A percentile compares a stretch with the other conserved stretches of the same genome.
These are phyloP conservation scores for Fusarium sp. DNA, from an alignment of 2,329 filamentous ascomycete species.

Conservation along the genomic window DNA sequence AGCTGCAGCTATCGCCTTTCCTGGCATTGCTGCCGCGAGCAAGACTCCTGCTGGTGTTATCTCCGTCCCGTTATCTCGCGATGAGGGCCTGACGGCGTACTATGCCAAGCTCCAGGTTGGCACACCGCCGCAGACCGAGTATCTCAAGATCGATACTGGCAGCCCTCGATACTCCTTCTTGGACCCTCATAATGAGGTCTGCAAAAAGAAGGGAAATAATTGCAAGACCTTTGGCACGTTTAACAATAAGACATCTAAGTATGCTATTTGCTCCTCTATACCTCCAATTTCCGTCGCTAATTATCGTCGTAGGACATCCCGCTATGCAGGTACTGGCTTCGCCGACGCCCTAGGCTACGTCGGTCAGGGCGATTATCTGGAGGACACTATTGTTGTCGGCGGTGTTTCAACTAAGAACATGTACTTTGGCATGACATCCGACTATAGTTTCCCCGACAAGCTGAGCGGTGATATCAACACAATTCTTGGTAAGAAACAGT, in stretches of 20 bases:
- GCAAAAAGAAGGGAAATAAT: not conserved
- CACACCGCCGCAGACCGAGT: not conserved
- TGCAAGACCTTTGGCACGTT: not conserved
- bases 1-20: not conserved
- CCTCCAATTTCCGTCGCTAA: fast-evolving
- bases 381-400: not conserved
- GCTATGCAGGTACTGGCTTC: not conserved
- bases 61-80: not conserved
- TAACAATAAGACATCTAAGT: not conserved
- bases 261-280: fast-evolving
- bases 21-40: not conserved
- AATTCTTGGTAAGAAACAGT: not conserved
- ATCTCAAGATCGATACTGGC: slow-evolving; percentile 4
- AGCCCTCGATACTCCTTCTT: slow-evolving; percentile 8
- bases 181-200: not conserved
- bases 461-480: not conserved
- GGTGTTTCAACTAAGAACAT: not conserved
- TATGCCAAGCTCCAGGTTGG: not conserved
- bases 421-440: not conserved
- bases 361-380: not conserved
- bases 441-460: not conserved
- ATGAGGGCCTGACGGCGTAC: not conserved
- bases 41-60: not conserved
- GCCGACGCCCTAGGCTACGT: not conserved
- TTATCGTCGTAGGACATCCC: not conserved